Conservation (phyloP, 345 rosid genomes). For the Linum trigynum region DNA sequence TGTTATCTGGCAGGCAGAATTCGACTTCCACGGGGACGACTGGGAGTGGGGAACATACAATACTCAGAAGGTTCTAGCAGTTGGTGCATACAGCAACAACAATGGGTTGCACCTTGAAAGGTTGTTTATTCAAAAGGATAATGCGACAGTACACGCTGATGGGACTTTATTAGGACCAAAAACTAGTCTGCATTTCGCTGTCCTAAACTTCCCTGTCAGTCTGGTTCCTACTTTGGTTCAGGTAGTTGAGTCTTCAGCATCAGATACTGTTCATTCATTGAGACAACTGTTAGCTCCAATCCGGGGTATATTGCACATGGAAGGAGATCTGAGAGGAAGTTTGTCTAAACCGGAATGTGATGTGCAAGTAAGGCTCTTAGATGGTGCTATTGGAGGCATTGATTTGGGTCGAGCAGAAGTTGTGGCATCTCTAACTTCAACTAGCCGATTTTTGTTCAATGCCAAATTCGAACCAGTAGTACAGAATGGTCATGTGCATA, state of each 20-base stretch:
- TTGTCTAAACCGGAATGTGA: constrained; percentile 94
- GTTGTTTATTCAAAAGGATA: constrained; percentile 85
- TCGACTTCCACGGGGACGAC: constrained; percentile 93
- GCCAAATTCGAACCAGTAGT: constrained; percentile 83
- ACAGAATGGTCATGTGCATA: constrained; percentile 92
- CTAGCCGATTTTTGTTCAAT: constrained; percentile 84
- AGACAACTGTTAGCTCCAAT: constrained; percentile 77
- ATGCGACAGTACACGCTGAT: constrained; percentile 95
- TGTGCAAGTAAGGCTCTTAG: constrained; percentile 89
- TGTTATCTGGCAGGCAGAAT: constrained; percentile 62
- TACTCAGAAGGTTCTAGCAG: constrained; percentile 79
- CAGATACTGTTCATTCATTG: constrained; percentile 70
- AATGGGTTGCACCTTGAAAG: constrained; percentile 91
- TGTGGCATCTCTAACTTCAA: constrained; percentile 85
- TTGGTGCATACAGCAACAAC: constrained; percentile 88
- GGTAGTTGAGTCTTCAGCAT: constrained; percentile 84
- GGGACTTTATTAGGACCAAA: constrained; percentile 87
- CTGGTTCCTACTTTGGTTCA: constrained; percentile 87
- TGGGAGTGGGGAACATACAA: constrained; percentile 99
- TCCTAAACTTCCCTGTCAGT: constrained; percentile 88
- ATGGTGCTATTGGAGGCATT: constrained; percentile 91
- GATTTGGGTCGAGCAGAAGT: constrained; percentile 95
- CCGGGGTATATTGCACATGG: constrained; percentile 91
- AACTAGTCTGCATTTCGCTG: constrained; percentile 95
- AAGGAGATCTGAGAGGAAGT: constrained; percentile 97